Evolutionary conservation across 805 yeast species (phyloP).

Genomic region (Zygosaccharomyces rouxii): DNA sequence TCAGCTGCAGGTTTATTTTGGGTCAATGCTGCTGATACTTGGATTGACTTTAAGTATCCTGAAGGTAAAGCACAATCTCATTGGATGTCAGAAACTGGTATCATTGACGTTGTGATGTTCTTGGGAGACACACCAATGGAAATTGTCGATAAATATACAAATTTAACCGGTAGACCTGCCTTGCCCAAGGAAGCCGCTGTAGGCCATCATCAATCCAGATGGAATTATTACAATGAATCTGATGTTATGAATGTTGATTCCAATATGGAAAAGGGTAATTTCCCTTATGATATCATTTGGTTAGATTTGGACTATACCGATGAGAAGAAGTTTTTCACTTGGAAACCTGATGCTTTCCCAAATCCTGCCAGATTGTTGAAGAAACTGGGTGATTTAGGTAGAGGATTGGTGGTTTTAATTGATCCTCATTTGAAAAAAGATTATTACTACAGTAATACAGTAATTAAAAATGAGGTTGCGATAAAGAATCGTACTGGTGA

Average conservation of each 20-base stretch:
- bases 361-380: constrained; percentile 65
- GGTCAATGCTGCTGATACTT: constrained; percentile 92
- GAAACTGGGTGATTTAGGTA: constrained; percentile 62
- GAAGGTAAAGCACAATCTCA: constrained; percentile 48
- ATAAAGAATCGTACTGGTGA: constrained; percentile 45
- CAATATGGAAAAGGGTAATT: constrained; percentile 63
- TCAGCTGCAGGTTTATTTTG: constrained; percentile 77
- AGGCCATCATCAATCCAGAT: constrained; percentile 94
- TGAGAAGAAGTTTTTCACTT: constrained; percentile 81
- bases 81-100: constrained; percentile 93
- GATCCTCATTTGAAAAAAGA: constrained; percentile 86
- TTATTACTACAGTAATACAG: constrained; percentile 56
- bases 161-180: constrained; percentile 66
- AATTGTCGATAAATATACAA: constrained; percentile 58
- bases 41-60: constrained; percentile 55
- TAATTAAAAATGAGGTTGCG: constrained; percentile 42
- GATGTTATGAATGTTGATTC: constrained; percentile 73
- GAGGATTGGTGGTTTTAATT: constrained; percentile 77
- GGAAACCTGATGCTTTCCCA: constrained; percentile 74
- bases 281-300: constrained; percentile 94
- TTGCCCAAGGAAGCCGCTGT: constrained; percentile 75
- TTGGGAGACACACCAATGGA: constrained; percentile 55
- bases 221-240: constrained; percentile 89
- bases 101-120: constrained; percentile 67
- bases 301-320: constrained; percentile 91